Base-by-base conservation (phyloP, 352 stramenopile genomes). In the Globisporangium irregulare region DNA sequence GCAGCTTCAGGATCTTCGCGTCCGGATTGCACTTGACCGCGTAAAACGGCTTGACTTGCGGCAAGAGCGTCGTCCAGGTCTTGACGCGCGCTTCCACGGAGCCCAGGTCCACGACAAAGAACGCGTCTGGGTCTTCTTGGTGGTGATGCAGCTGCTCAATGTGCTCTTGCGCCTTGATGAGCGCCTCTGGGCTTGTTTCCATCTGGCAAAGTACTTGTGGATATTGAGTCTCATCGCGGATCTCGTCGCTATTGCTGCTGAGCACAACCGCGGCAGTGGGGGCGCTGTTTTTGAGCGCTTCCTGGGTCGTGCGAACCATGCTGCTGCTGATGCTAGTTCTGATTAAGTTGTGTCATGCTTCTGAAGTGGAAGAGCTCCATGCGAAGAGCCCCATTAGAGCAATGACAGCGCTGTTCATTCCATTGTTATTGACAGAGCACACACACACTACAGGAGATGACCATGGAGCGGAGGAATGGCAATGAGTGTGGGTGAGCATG, bases 11-110 rank as follows among this genome's bases (percentile, higher is more conserved):
- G 53, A 97, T 81, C 22, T 80, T 66, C 38, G 76, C 54, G 72
- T 98, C 93, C 15, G 92, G 90, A 76, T 98, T 98, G 79, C 94
- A 98, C 77, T 98, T 99, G 73, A 98, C 92, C 46, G 96, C 96
- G 73, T 98, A 98, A 73, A 93, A 98, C 7, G 94, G 92, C 59
- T 90, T 78, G 27, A 98, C 85, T 20, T 91, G 75, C 14, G 89
- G 89, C 61, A 97, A 76, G 38, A 85, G 82, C 62, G 80, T 58
- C 54, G 83, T 74, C 90, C 90, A 97, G 46, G 93, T 79, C 66
- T 87, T 83, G 64, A 89, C 48, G 54, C 88, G 88, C 24, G 90
- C 84, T 67, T 91, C 81, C 15, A 97, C 70, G 38, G 87, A 87
- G 57, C 73, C 72, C 58, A 88, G 87, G 73, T 97, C 89, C 41